Conservation (phyloP, 2,329 filamentous ascomycete species). For the Drechmeria coniospora region DNA sequence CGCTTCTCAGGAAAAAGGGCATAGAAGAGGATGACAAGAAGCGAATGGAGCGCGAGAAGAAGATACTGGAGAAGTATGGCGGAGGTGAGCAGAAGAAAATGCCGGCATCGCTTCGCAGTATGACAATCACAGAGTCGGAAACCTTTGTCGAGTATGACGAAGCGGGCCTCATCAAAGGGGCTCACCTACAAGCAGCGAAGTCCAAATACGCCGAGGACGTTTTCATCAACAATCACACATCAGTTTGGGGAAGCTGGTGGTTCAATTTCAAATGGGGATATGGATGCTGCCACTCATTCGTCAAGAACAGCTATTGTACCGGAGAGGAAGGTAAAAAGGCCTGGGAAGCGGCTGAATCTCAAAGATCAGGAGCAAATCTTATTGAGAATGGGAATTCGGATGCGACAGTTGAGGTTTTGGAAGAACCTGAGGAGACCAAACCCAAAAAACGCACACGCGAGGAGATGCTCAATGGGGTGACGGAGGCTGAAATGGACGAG, state of each 20-base stretch:
- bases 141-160: slow-evolving; percentile 91
- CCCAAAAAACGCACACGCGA: slow-evolving; percentile 59
- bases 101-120: slow-evolving; percentile 47
- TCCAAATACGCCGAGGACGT: slow-evolving; percentile 90
- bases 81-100: slow-evolving; percentile 39
- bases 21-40: slow-evolving; percentile 55
- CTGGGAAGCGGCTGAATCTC: slow-evolving; percentile 59
- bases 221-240: slow-evolving; percentile 76
- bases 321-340: slow-evolving; percentile 75
- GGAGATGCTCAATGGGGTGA: slow-evolving; percentile 63
- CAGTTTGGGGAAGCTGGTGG: slow-evolving; percentile 98
- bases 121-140: slow-evolving; percentile 66
- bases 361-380: slow-evolving; percentile 31
- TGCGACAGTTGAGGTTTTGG: slow-evolving; percentile 12
- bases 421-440: slow-evolving; percentile 15
- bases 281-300: slow-evolving; percentile 79
- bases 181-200: slow-evolving; percentile 56
- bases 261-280: slow-evolving; percentile 91
- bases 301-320: slow-evolving; percentile 97
- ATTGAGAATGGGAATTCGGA: slow-evolving; percentile 16
- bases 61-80: slow-evolving; percentile 72
- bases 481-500: slow-evolving; percentile 73
- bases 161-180: slow-evolving; percentile 76
- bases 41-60: slow-evolving; percentile 50
- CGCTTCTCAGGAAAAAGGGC: slow-evolving; percentile 69